Base-by-base conservation (phyloP, 768 basidiomycete species). In the Agaricus subrufescens region DNA sequence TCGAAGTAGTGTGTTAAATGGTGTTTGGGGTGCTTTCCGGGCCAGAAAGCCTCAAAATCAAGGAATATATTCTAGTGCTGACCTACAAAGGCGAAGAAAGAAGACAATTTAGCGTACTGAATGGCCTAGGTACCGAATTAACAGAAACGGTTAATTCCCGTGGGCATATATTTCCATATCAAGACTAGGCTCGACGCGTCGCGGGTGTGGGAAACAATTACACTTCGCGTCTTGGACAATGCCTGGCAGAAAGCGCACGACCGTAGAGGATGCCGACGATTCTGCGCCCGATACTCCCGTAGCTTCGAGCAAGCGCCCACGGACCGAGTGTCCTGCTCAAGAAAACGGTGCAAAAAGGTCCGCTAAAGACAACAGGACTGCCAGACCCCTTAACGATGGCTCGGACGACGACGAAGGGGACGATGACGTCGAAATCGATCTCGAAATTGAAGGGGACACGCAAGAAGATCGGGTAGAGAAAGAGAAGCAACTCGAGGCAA, bases 401-500 rank as follows among this genome's bases (percentile, higher is more conserved):
- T 31, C 42, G 44, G 50, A 52, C n/a, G 52, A 52, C 25, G 50
- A 58, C 6, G 42, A 34, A 6, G 50, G 37, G 11, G 50, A 45
- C 2, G 50, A 47, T 4, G 50, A 49, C 4, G 56, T 7, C 1
- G 50, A 46, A 3, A 3, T n/a, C 25, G 48, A 50, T 23, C n/a
- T 34, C 25, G 44, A 52, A 14, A 15, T 47, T 9, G 42, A 29
- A 15, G 27, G 29, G 38, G 58, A 55, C 2, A 40, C 50, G 31
- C 46, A 27, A 14, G 58, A 49, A 26, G 40, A 54, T 26, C 53
- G 29, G 8, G 58, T 38, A 30, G 53, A 50, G 9, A 26, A 43
- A 27, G 53, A 59, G 26, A 54, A 51, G 11, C 47, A 46, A 25
- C 55, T 59, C 15, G 58, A 59, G 31, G 53, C 43, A 30, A n/a